Evolutionary conservation across 2,329 filamentous ascomycete species (phyloP).

Genomic region (Fusarium tupiense): DNA sequence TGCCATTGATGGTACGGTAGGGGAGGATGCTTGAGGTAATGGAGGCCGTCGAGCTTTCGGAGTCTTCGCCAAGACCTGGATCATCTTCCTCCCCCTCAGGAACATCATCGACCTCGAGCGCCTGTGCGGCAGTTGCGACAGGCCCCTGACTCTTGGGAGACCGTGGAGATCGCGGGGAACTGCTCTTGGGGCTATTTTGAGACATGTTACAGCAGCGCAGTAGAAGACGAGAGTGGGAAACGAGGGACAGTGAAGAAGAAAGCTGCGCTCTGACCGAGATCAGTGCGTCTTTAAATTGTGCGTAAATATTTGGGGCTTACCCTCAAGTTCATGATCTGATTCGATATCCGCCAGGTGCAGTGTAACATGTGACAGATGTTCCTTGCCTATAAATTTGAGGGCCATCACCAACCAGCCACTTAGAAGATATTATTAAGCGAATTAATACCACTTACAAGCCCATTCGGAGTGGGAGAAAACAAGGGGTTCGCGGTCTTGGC

Average conservation of each 20-base stretch:
- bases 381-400: not conserved
- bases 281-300: slow-evolving; percentile 1
- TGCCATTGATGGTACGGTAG: slow-evolving; percentile 16
- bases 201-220: not conserved
- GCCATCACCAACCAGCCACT: not conserved
- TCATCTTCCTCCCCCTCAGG: slow-evolving; percentile 1
- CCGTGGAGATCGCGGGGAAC: not conserved
- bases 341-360: not conserved
- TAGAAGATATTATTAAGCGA: not conserved
- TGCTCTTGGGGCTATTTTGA: not conserved
- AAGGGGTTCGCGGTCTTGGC: not conserved
- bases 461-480: not conserved
- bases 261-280: not conserved
- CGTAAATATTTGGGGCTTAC: not conserved
- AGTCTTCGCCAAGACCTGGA: slow-evolving; percentile 6
- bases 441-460: not conserved
- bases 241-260: not conserved
- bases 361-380: not conserved
- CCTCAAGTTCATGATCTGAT: slow-evolving; percentile 11
- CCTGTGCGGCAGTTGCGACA: not conserved
- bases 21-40: slow-evolving; percentile 21
- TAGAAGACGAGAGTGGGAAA: not conserved
- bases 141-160: not conserved
- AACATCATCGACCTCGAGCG: slow-evolving; percentile 8
- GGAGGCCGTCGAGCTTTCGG: slow-evolving; percentile 7